These are phyloP conservation scores for Xylaria palmicola DNA, from an alignment of 495 filamentous ascomycete species.

Conservation along the genomic window DNA sequence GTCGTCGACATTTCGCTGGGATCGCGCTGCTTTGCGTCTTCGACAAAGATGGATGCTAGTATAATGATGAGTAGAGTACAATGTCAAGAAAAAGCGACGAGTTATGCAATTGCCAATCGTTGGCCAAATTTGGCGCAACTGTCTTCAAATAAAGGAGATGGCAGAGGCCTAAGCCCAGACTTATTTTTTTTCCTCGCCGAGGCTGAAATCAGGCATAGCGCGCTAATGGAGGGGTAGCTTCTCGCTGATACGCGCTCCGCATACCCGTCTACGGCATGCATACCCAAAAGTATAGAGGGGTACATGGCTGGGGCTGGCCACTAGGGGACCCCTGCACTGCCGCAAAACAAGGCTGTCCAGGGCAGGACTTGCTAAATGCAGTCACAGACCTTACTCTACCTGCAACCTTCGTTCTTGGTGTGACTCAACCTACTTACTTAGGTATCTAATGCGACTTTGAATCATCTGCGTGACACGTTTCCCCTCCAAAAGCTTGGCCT, in stretches of 20 bases:
- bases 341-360: constrained; percentile 10
- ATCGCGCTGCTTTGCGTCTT: not conserved
- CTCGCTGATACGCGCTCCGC: not conserved
- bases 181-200: not conserved
- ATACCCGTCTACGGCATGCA: not conserved
- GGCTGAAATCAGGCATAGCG: not conserved
- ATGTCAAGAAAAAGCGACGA: no score
- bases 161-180: no score
- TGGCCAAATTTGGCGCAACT: no score
- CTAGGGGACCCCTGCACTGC: not conserved
- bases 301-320: not conserved
- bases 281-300: constrained; percentile 9
- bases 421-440: constrained; percentile 4
- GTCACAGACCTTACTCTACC: not conserved
- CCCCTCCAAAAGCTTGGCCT: not conserved
- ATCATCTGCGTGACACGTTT: constrained; percentile 8
- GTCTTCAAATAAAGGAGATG: no score
- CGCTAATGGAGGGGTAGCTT: constrained; percentile 20
- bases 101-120: no score
- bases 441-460: not conserved
- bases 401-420: not conserved
- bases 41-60: no score
- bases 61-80: no score
- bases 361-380: not conserved
- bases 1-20: constrained; percentile 29